Conservation (phyloP, 768 basidiomycete genomes). For the Mycena vitilis region DNA sequence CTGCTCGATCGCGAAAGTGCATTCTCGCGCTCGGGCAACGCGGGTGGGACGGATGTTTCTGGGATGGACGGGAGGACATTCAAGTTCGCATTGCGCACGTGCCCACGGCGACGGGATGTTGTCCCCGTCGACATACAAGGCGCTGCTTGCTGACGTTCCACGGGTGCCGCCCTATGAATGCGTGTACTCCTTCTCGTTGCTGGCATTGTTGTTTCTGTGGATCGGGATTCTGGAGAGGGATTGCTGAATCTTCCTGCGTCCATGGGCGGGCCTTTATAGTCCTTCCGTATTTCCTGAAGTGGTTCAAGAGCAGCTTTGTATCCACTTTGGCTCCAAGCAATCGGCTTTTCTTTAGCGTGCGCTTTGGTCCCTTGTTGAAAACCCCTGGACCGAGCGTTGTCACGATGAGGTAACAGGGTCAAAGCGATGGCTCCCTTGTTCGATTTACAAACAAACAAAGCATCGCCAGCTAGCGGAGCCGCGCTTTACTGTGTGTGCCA, state of each 20-base stretch:
- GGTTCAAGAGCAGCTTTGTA: neutral
- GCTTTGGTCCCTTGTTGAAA: neutral
- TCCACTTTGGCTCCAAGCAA: neutral
- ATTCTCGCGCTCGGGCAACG: no score
- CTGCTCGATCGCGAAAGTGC: no score
- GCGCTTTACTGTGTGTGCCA: no score
- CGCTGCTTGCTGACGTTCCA: no score
- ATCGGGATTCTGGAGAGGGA: neutral
- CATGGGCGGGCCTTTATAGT: neutral
- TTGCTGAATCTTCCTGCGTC: neutral
- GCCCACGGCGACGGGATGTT: neutral
- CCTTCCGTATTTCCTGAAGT: neutral
- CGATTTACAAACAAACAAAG: no score
- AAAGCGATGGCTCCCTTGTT: neutral
- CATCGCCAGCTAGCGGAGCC: no score
- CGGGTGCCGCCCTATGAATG: neutral
- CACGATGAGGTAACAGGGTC: neutral
- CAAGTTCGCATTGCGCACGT: neutral
- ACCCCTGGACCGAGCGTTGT: neutral
- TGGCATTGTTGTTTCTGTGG: neutral
- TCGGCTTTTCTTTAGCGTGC: neutral
- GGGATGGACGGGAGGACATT: neutral
- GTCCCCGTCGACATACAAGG: no score
- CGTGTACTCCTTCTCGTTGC: neutral
- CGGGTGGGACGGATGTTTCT: neutral